Conservation (phyloP, 176 grass and related monocot species). For the Lolium multiflorum region DNA sequence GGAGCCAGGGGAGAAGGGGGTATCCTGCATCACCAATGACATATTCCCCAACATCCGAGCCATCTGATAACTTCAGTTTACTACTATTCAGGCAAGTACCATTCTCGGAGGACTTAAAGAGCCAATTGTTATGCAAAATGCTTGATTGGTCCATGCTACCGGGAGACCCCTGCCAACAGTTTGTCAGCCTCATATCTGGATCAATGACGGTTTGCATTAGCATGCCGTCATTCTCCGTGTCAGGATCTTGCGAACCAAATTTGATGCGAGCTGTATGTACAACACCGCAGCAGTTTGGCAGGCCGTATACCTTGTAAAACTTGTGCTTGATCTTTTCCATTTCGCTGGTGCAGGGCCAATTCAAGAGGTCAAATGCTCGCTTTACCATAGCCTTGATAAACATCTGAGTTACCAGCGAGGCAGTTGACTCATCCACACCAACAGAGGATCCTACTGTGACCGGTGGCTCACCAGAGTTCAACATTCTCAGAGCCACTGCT, state of each 20-base stretch:
- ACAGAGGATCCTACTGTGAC: not conserved
- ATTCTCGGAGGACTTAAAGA: not conserved
- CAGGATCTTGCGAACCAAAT: not conserved
- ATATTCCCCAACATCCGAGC: too few relatives aligned
- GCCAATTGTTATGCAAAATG: not conserved
- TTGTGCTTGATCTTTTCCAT: conserved; percentile 52
- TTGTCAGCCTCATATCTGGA: not conserved
- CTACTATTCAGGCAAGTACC: not conserved
- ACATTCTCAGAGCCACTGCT: not conserved
- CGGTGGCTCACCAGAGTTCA: not conserved
- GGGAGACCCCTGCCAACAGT: not conserved
- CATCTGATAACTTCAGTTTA: not conserved
- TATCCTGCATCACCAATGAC: too few relatives aligned
- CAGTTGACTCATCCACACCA: conserved; percentile 56
- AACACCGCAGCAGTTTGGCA: conserved; percentile 68
- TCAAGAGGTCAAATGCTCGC: conserved; percentile 40
- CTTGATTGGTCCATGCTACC: not conserved
- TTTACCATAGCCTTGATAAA: conserved; percentile 62
- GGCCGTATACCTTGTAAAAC: conserved; percentile 49
- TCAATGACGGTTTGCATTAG: not conserved
- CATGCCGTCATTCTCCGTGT: not conserved
- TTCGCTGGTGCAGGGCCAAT: conserved; percentile 53
- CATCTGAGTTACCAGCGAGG: conserved; percentile 55
- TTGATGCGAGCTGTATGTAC: conserved; percentile 55
- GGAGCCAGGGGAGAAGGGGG: not conserved